These are phyloP conservation scores for Solanum aculeatissimum DNA, from an alignment of 305 asterid species.

Conservation along the genomic window DNA sequence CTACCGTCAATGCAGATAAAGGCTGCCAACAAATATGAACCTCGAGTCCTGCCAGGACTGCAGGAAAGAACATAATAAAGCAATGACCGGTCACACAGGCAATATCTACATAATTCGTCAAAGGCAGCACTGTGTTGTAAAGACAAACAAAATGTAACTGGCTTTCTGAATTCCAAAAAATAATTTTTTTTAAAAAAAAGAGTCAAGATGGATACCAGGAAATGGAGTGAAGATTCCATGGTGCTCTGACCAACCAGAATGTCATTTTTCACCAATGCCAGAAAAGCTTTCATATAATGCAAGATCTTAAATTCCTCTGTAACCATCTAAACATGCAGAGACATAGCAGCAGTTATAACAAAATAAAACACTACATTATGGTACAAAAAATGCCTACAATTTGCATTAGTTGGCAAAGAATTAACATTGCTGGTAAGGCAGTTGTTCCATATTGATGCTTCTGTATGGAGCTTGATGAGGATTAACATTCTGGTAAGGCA, in stretches of 20 bases:
- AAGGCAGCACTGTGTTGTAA: not conserved
- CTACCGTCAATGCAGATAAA: not conserved
- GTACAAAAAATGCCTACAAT: conserved; percentile 12
- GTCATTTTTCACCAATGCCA: not conserved
- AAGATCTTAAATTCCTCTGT: not conserved
- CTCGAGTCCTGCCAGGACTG: not conserved
- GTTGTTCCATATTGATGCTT: conserved; percentile 12
- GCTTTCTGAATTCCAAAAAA: not conserved
- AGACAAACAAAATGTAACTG: not conserved
- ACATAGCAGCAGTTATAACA: not conserved
- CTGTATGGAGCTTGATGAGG: conserved; percentile 25
- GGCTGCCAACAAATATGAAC: not conserved
- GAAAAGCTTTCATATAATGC: not conserved
- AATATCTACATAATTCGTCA: not conserved
- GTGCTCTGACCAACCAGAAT: not conserved
- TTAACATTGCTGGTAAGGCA: conserved; percentile 14
- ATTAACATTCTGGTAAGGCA: conserved; percentile 25
- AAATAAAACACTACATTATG: not conserved
- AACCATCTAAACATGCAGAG: not conserved
- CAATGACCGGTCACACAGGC: not conserved
- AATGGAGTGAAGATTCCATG: not conserved
- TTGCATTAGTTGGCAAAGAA: not conserved
- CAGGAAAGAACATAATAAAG: not conserved
- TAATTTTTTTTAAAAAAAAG: not conserved
- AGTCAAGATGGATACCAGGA: not conserved